A percentile compares a stretch with the other conserved stretches of the same genome.
These are phyloP conservation scores for Danielia reshetovae DNA, from an alignment of 805 yeast genomes.

Conservation along the genomic window DNA sequence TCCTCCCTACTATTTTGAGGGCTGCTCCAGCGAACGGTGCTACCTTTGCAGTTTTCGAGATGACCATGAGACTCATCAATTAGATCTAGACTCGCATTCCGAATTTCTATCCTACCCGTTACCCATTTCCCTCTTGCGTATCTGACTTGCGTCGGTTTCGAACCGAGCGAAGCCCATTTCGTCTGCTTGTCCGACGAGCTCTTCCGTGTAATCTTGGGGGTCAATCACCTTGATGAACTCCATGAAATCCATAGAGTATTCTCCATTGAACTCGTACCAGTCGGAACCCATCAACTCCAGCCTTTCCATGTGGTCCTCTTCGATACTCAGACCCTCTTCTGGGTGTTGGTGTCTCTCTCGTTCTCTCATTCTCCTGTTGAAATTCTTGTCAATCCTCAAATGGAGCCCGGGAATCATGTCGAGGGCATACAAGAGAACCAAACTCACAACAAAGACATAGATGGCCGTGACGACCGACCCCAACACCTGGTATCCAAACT, in stretches of 20 bases:
- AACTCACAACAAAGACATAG: constrained; percentile 31
- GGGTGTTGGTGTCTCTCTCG: constrained; percentile 3
- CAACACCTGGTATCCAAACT: constrained; percentile 37
- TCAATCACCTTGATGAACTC: constrained; percentile 34
- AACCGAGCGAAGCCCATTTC: background rate
- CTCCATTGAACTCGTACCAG: constrained; percentile 37
- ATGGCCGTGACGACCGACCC: constrained; percentile 32
- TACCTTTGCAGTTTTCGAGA: constrained; percentile 90
- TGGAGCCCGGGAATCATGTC: constrained; percentile 40
- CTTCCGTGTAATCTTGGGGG: constrained; percentile 33
- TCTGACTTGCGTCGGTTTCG: constrained; percentile 5
- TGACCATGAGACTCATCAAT: constrained; percentile 67
- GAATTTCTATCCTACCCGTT: background rate
- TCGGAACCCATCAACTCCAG: constrained; percentile 37
- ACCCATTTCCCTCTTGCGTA: constrained; percentile 3
- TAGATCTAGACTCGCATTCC: too few species aligned
- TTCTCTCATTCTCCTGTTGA: constrained; percentile 27
- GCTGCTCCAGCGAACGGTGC: constrained; percentile 99
- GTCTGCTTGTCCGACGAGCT: constrained; percentile 5
- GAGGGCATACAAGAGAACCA: constrained; percentile 30
- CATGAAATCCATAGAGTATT: constrained; percentile 37
- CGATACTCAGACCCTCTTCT: background rate
- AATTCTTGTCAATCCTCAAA: constrained; percentile 37
- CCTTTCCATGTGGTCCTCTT: constrained; percentile 17
- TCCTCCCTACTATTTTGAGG: constrained; percentile 85